phyloP scores from a whole-genome alignment of 169 alveolate genomes.

The Eimeria sp. region DNA sequence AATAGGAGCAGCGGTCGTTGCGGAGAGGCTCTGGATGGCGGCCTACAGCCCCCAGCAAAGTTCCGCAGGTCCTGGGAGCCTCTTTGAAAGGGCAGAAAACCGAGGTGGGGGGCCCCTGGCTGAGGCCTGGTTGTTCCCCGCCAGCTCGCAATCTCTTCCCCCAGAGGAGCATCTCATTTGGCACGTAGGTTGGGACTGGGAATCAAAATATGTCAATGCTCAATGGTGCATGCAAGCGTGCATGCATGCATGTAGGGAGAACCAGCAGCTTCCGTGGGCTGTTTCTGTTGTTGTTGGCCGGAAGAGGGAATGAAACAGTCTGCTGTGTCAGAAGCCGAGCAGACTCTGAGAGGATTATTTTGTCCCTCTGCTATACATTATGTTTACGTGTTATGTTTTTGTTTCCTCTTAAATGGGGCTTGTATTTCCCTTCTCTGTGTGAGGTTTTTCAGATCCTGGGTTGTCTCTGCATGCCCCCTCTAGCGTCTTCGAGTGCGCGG shows the following conservation, averaged over 20 bases:
- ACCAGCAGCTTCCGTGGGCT: not conserved
- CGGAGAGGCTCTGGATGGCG: conserved; percentile 53
- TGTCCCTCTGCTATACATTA: not conserved
- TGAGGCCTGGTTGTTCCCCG: conserved; percentile 28
- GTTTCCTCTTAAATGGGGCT: not conserved
- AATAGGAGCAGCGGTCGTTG: conserved; percentile 52
- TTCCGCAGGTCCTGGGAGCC: not conserved
- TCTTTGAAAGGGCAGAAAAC: not conserved
- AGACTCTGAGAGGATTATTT: not conserved
- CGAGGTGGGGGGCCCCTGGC: conserved; percentile 56
- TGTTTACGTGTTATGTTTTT: not conserved
- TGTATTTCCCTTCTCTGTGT: not conserved
- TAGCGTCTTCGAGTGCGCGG: conserved; percentile 36
- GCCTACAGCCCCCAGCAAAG: conserved; percentile 22
- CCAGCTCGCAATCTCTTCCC: conserved; percentile 39
- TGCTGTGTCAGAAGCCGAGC: not conserved
- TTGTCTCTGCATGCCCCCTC: conserved; percentile 42
- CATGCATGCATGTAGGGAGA: too few species aligned
- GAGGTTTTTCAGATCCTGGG: conserved; percentile 37
- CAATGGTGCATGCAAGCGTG: not conserved
- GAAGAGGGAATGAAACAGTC: not conserved
- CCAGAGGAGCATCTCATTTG: conserved; percentile 43
- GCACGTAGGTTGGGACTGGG: conserved; percentile 18
- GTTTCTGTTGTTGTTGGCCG: not conserved
- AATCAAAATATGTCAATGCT: not conserved